Percentiles rank a stretch among this genome's conserved stretches.
These are phyloP conservation scores for Infundibulicybe gibba DNA, from an alignment of 768 basidiomycete species.

Conservation along the genomic window DNA sequence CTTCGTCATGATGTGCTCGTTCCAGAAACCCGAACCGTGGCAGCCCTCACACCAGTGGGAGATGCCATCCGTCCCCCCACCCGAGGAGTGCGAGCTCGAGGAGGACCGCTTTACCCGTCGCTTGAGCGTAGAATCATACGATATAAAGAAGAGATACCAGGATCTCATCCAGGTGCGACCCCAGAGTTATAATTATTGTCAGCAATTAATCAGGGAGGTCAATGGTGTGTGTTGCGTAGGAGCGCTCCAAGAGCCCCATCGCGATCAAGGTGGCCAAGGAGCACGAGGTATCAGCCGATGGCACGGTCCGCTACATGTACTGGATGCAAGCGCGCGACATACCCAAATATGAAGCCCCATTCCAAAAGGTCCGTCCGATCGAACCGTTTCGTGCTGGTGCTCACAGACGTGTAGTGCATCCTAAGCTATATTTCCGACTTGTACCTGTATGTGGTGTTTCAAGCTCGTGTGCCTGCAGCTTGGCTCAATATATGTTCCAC, in stretches of 20 bases:
- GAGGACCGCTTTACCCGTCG: slow-evolving; percentile 35
- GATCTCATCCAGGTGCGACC: slow-evolving; percentile 25
- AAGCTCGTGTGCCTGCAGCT: not conserved
- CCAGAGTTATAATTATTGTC: too few relatives aligned
- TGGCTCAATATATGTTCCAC: slow-evolving; percentile 8
- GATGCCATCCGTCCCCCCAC: slow-evolving; percentile 56
- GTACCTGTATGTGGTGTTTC: slow-evolving; percentile 53
- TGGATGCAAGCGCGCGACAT: slow-evolving; percentile 79
- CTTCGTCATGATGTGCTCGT: slow-evolving; percentile 73
- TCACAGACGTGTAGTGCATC: slow-evolving; percentile 51
- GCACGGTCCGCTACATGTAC: slow-evolving; percentile 54
- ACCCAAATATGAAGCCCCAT: slow-evolving; percentile 63
- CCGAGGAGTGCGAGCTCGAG: slow-evolving; percentile 63
- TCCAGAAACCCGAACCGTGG: slow-evolving; percentile 76
- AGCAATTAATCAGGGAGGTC: too few relatives aligned
- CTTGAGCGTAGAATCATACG: slow-evolving; percentile 14
- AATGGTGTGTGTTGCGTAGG: slow-evolving; percentile 33
- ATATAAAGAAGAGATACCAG: slow-evolving; percentile 27
- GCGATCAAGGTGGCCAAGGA: slow-evolving; percentile 53
- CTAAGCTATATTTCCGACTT: slow-evolving; percentile 77
- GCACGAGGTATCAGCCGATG: slow-evolving; percentile 37
- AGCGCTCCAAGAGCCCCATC: slow-evolving; percentile 66
- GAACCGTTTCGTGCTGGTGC: not conserved
- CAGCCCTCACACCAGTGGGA: slow-evolving; percentile 67
- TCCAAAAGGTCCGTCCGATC: slow-evolving; percentile 60